These are phyloP conservation scores for Ochetophila trinervis DNA, from an alignment of 306 rosid species.

Conservation along the genomic window DNA sequence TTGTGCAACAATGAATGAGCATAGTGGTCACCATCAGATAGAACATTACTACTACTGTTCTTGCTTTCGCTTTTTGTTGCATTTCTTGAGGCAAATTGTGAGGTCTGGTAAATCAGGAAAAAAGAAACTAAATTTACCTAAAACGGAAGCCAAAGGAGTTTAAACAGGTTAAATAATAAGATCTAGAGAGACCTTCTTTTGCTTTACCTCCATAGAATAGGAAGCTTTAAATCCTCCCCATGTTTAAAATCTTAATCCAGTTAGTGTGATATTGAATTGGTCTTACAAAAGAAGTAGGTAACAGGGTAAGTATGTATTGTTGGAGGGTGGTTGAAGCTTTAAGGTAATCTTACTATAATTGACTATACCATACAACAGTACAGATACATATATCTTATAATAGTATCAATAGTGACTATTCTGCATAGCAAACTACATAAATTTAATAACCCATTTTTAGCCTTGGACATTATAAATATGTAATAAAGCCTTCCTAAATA, in stretches of 20 bases:
- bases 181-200: too few species aligned
- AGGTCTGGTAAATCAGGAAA: not conserved
- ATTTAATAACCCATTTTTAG: too few species aligned
- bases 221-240: too few species aligned
- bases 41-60: conserved; percentile 12
- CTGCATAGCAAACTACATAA: too few species aligned
- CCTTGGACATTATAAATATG: too few species aligned
- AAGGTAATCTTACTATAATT: not conserved
- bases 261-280: conserved; percentile 9
- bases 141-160: too few species aligned
- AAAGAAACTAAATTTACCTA: too few species aligned
- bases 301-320: conserved; percentile 6
- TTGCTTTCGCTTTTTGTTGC: conserved; percentile 24
- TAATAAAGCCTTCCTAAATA: not conserved
- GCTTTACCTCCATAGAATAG: too few species aligned
- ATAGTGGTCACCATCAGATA: conserved; percentile 5
- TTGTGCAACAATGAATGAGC: conserved; percentile 23
- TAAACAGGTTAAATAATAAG: too few species aligned
- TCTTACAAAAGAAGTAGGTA: conserved; percentile 7
- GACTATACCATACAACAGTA: too few species aligned
- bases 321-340: conserved; percentile 35
- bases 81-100: conserved; percentile 4
- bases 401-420: too few species aligned
- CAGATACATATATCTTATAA: too few species aligned
- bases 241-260: not conserved